Evolutionary conservation across 2,329 filamentous ascomycete species (phyloP).

Genomic region (Geosmithia morbida): DNA sequence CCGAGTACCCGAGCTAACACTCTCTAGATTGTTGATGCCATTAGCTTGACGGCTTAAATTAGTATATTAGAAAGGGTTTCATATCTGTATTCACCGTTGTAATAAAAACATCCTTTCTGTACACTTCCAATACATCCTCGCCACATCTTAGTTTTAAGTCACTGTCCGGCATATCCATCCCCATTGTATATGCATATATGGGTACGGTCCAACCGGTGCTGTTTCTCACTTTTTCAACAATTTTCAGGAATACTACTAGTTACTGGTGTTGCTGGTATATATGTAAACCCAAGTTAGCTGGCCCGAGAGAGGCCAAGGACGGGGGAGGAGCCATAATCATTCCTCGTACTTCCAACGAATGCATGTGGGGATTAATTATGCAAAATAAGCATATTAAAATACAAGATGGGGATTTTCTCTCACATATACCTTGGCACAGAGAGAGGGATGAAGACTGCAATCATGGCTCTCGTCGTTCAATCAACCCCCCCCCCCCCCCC

Average conservation of each 20-base stretch:
- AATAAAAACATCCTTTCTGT: too few species aligned
- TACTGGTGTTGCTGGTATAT: too few species aligned
- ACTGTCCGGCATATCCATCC: too few species aligned
- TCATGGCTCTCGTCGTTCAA: background rate
- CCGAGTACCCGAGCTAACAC: background rate
- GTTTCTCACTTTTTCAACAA: too few species aligned
- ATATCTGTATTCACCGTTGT: too few species aligned
- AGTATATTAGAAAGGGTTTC: too few species aligned
- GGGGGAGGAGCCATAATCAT: background rate
- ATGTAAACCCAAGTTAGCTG: background rate
- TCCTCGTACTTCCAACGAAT: background rate
- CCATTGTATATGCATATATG: too few species aligned
- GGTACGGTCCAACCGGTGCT: too few species aligned
- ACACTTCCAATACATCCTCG: too few species aligned
- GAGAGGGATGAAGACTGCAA: background rate
- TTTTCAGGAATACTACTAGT: too few species aligned
- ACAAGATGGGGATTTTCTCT: background rate
- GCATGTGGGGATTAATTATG: background rate
- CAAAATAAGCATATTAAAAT: background rate
- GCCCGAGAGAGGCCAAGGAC: background rate
- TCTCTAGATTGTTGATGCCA: background rate
- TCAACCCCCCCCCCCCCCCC: too few species aligned
- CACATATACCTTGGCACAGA: background rate
- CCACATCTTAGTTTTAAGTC: too few species aligned
- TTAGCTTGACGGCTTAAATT: background rate